Base-by-base conservation (phyloP, 495 filamentous ascomycete genomes). In the Aspergillus funiculosus region DNA sequence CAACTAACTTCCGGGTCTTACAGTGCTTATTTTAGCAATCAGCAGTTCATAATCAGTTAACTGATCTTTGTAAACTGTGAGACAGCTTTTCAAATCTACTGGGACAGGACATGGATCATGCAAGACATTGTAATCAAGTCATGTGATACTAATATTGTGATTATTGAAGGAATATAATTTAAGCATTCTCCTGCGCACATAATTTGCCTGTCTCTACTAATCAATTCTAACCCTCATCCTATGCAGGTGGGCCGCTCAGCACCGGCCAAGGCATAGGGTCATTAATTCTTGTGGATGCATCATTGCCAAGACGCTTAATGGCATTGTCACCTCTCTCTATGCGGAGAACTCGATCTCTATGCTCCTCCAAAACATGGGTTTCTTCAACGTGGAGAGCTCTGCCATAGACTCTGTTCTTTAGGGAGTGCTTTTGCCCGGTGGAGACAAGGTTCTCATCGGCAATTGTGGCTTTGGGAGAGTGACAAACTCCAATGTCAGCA, bases 281-380 rank as follows among this genome's bases (percentile, higher is more conserved):
- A 0, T 67, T 87, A n/a, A 61, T 88, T 18, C 62, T 92, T 4
- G 59, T 80, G 18, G 86, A 92, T 60, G 79, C 76, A 70, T 64
- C 5, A 79, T 89, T 51, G 75, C 67, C 25, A 78, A 82, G 54
- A 81, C 78, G 6, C 68, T 64, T 10, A 69, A 77, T 25, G 83
- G 79, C 40, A 71, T 88, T 52, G 62, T 71, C 35, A 87, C 81
- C 20, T 54, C 57, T 1, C 17, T 57, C 1, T 47, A 44, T 18
- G 17, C 49, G 0, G 54, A 60, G 20, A 60, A 60, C 39, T 57
- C 57, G 0, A 58, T 53, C 11, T 40, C 57, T 0, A 19, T 58
- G 1, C 46, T 60, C 1, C 9, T 58, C 11, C 50, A 60, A 36
- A 60, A 58, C 9, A 21, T 29, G 0, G 40, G 35, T 0, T 61